These are phyloP conservation scores for Fusarium odoratissimum DNA, from an alignment of 2,329 filamentous ascomycete genomes.

Conservation along the genomic window DNA sequence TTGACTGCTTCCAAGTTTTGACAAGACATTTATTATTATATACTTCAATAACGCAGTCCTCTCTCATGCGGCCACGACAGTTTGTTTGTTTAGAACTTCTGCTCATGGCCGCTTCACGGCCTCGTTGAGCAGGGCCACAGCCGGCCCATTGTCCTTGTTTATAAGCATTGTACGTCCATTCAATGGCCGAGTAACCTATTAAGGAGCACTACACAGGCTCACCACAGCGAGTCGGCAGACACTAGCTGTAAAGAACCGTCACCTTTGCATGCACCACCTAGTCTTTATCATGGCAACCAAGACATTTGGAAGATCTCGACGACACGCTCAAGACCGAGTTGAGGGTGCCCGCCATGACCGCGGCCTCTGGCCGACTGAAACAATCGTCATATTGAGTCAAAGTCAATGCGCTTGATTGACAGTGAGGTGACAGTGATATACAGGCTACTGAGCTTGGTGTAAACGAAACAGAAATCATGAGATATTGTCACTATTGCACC, in stretches of 20 bases:
- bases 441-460: constrained; percentile 2
- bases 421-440: constrained; percentile 6
- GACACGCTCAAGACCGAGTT: background rate
- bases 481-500: constrained; percentile 23
- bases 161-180: constrained; percentile 34
- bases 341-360: constrained; percentile 17
- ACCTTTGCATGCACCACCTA: constrained; percentile 19
- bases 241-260: constrained; percentile 33
- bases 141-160: constrained; percentile 37
- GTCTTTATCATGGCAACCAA: constrained; percentile 20
- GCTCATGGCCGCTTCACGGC: constrained; percentile 29
- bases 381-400: constrained; percentile 27
- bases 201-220: constrained; percentile 35
- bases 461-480: constrained; percentile 36
- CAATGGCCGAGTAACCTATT: constrained; percentile 13
- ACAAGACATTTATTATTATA: background rate
- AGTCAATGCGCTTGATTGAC: constrained; percentile 6
- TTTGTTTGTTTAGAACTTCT: constrained; percentile 44
- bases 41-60: background rate
- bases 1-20: constrained; percentile 12
- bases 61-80: constrained; percentile 30
- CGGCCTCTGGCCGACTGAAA: constrained; percentile 29
- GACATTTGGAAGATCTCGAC: background rate
- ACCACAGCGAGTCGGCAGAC: constrained; percentile 37
- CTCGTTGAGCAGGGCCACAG: constrained; percentile 35